These are phyloP conservation scores for Tolypocladium endophyticum DNA, from an alignment of 2,329 filamentous ascomycete species.

Conservation along the genomic window DNA sequence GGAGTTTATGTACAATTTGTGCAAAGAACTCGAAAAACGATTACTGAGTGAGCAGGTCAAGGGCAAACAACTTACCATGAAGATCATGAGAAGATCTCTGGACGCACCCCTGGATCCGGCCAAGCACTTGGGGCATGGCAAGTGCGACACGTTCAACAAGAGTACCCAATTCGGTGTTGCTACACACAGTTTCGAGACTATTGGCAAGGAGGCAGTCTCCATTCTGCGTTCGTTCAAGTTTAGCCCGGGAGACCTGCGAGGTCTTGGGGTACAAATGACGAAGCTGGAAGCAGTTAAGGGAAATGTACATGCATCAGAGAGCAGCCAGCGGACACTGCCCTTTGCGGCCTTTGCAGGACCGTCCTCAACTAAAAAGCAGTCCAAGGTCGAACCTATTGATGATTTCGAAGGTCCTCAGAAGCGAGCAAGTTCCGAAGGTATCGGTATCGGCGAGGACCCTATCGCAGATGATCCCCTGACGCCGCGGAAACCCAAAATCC, in stretches of 20 bases:
- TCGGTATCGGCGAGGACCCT: constrained; percentile 31
- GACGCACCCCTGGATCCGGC: constrained; percentile 85
- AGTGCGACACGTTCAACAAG: constrained; percentile 91
- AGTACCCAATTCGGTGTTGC: constrained; percentile 73
- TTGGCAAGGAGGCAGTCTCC: constrained; percentile 76
- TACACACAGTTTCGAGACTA: constrained; percentile 60
- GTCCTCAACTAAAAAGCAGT: constrained; percentile 27
- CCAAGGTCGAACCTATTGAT: constrained; percentile 39
- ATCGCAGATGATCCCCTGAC: constrained; percentile 45
- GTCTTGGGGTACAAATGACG: constrained; percentile 86
- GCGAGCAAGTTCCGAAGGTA: constrained; percentile 16
- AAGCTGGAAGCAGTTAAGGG: constrained; percentile 74
- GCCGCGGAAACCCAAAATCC: constrained; percentile 39
- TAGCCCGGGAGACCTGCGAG: constrained; percentile 84
- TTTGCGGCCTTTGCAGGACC: constrained; percentile 49
- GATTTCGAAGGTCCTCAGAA: constrained; percentile 28
- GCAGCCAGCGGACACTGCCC: constrained; percentile 68
- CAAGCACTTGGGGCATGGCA: constrained; percentile 90
- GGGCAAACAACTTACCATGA: constrained; percentile 82
- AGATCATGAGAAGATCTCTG: constrained; percentile 79
- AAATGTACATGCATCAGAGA: constrained; percentile 44
- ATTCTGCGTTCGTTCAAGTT: constrained; percentile 75
- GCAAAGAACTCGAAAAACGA: constrained; percentile 72
- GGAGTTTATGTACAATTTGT: constrained; percentile 78
- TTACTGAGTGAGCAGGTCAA: constrained; percentile 76